Percentiles rank a stretch among this genome's conserved stretches.
phyloP scores from a whole-genome alignment of 768 basidiomycete species.

The Suillus subalutaceus region DNA sequence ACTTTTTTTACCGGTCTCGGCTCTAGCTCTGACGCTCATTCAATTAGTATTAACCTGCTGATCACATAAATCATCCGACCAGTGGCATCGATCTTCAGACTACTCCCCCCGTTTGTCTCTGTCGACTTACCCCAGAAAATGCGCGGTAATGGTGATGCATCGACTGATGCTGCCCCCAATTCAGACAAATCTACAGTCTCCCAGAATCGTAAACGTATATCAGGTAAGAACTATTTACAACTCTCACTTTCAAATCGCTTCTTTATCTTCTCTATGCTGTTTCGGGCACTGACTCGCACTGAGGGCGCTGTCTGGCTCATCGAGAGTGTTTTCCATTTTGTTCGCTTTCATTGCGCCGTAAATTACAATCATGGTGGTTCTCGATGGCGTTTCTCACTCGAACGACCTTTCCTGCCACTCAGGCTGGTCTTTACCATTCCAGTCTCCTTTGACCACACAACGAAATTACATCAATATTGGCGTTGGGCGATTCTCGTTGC shows the following conservation, averaged over 20 bases:
- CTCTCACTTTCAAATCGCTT: neutral
- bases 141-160: neutral
- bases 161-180: neutral
- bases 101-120: slow-evolving; percentile 1
- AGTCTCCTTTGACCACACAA: neutral
- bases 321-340: neutral
- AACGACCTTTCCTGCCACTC: neutral
- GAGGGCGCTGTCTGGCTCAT: neutral
- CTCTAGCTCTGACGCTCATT: neutral
- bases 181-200: slow-evolving; percentile 2
- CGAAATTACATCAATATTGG: neutral
- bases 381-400: neutral
- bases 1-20: neutral
- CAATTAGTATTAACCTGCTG: neutral
- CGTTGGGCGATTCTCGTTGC: neutral
- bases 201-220: slow-evolving; percentile 7
- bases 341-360: neutral
- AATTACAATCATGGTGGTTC: neutral
- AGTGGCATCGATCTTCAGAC: slow-evolving; percentile 7
- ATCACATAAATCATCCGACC: neutral
- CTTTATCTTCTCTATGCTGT: neutral
- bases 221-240: slow-evolving; percentile 3
- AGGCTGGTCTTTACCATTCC: neutral
- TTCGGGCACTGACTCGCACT: neutral
- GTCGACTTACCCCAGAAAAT: slow-evolving; percentile 11